Percentiles rank a stretch among this genome's conserved stretches.
Conservation (phyloP, 1,284 basidiomycete genomes). For the Irpex sp. region DNA sequence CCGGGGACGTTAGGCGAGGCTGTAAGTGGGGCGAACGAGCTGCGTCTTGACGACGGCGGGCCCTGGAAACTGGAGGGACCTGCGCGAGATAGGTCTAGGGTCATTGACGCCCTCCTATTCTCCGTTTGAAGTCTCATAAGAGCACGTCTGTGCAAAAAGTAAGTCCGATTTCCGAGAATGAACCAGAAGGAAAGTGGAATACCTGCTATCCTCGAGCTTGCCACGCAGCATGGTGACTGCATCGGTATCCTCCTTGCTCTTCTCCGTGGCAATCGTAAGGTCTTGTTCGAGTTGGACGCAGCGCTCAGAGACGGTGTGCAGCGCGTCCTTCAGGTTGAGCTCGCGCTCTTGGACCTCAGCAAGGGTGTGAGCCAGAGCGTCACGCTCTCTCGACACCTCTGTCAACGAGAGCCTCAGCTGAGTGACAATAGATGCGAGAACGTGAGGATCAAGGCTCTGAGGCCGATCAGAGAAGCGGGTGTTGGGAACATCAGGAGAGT, state of each 20-base stretch:
- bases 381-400: slow-evolving; percentile 61
- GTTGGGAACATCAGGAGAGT: slow-evolving; percentile 23
- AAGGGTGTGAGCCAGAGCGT: slow-evolving; percentile 50
- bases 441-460: slow-evolving; percentile 63
- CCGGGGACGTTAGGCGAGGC: slow-evolving; percentile 39
- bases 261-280: slow-evolving; percentile 50
- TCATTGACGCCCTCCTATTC: slow-evolving; percentile 47
- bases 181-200: slow-evolving; percentile 17
- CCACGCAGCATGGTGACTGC: slow-evolving; percentile 73
- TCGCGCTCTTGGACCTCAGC: slow-evolving; percentile 47
- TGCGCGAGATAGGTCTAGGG: slow-evolving; percentile 52
- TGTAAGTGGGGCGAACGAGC: slow-evolving; percentile 66
- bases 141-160: slow-evolving; percentile 50
- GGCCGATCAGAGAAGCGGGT: slow-evolving; percentile 27
- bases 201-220: slow-evolving; percentile 91
- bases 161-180: neutral
- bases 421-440: slow-evolving; percentile 68
- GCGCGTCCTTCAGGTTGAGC: slow-evolving; percentile 51
- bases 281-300: slow-evolving; percentile 56
- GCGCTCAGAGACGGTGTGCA: slow-evolving; percentile 59
- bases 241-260: slow-evolving; percentile 74
- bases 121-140: slow-evolving; percentile 90
- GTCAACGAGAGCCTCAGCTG: slow-evolving; percentile 58
- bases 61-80: slow-evolving; percentile 29
- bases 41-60: slow-evolving; percentile 54